phyloP scores from a whole-genome alignment of 495 filamentous ascomycete genomes.

The Penicillium daleae region DNA sequence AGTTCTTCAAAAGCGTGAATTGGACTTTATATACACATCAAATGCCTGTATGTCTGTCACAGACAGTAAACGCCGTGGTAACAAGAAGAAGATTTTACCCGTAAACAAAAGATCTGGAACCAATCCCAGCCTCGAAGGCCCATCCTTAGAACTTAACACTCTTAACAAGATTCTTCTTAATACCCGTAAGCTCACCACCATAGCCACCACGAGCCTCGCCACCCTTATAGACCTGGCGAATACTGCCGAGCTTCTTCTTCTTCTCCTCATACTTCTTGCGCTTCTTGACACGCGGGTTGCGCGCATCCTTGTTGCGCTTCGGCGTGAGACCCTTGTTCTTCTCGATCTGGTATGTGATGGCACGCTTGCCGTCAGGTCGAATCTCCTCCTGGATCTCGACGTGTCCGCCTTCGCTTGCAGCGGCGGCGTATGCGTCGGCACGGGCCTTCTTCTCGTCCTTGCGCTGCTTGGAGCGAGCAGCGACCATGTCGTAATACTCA shows the following conservation, averaged over 20 bases:
- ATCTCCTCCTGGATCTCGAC: slow-evolving; percentile 62
- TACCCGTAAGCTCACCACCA: slow-evolving; percentile 90
- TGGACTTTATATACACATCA: slow-evolving; percentile 32
- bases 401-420: slow-evolving; percentile 58
- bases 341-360: slow-evolving; percentile 87
- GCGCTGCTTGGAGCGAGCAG: slow-evolving; percentile 64
- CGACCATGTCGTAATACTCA: slow-evolving; percentile 89
- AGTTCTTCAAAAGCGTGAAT: slow-evolving; percentile 9
- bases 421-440: slow-evolving; percentile 54
- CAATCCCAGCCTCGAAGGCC: slow-evolving; percentile 5
- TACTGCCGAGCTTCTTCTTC: slow-evolving; percentile 89
- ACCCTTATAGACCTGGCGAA: slow-evolving; percentile 82
- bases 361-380: slow-evolving; percentile 78
- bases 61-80: slow-evolving; percentile 38
- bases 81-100: slow-evolving; percentile 30
- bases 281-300: slow-evolving; percentile 98
- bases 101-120: slow-evolving; percentile 22
- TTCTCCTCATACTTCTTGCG: slow-evolving; percentile 89
- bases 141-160: slow-evolving; percentile 78
- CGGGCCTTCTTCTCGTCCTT: slow-evolving; percentile 75
- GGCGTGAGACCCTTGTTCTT: slow-evolving; percentile 96
- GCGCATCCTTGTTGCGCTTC: slow-evolving; percentile 84
- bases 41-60: slow-evolving; percentile 35
- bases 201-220: slow-evolving; percentile 88
- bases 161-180: slow-evolving; percentile 91